Evolutionary conservation across 2,329 filamentous ascomycete genomes (phyloP).

Genomic region (Pochonia chlamydosporia): DNA sequence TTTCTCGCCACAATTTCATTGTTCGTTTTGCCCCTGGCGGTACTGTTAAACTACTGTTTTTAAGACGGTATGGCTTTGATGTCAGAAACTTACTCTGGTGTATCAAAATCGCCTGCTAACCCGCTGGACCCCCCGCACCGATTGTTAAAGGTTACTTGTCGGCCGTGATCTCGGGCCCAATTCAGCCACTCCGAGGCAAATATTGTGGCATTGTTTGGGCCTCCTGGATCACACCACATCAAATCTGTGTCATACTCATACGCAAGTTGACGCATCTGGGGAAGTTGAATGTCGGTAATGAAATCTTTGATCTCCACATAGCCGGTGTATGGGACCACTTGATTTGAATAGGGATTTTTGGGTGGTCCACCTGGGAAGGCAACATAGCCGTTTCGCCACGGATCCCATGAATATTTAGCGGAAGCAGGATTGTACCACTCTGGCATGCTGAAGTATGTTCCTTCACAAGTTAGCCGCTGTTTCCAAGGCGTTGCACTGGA

Average conservation of each 20-base stretch:
- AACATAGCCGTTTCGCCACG: too few species aligned
- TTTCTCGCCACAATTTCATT: constrained; percentile 29
- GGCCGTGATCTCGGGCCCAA: constrained; percentile 26
- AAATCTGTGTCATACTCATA: constrained; percentile 36
- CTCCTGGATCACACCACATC: constrained; percentile 39
- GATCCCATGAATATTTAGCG: constrained; percentile 32
- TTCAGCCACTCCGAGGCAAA: constrained; percentile 32
- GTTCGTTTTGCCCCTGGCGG: neutral
- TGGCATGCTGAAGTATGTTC: constrained; percentile 42
- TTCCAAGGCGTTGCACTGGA: neutral
- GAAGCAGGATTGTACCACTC: constrained; percentile 44
- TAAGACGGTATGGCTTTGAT: too few species aligned
- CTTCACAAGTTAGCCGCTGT: constrained; percentile 16
- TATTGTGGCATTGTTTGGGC: neutral
- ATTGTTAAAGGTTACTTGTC: constrained; percentile 48
- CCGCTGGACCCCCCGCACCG: too few species aligned
- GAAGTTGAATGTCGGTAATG: constrained; percentile 34
- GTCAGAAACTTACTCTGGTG: constrained; percentile 7
- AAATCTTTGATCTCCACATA: constrained; percentile 31
- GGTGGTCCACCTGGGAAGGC: constrained; percentile 10
- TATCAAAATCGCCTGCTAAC: constrained; percentile 7
- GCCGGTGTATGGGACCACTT: constrained; percentile 34
- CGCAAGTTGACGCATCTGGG: constrained; percentile 38
- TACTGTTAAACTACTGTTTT: too few species aligned
- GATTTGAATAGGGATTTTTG: constrained; percentile 38